These are phyloP conservation scores for Metschnikowia kofuensis DNA, from an alignment of 805 yeast genomes.

Conservation along the genomic window DNA sequence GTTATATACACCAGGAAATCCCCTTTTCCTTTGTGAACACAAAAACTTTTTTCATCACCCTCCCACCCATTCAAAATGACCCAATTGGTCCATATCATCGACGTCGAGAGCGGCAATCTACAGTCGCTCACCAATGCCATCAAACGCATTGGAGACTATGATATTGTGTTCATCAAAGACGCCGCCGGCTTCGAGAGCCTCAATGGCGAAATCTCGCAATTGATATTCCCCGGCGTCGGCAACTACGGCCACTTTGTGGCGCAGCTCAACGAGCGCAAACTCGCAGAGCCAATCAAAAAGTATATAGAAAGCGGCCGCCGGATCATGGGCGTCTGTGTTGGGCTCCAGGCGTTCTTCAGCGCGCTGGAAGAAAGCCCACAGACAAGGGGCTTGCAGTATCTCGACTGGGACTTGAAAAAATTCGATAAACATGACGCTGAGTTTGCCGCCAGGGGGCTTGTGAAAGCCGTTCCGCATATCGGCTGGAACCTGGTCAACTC, in stretches of 20 bases:
- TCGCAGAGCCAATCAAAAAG: conserved; percentile 60
- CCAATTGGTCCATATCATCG: conserved; percentile 61
- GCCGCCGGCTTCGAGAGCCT: conserved; percentile 49
- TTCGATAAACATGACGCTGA: conserved; percentile 47
- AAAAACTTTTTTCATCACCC: not conserved
- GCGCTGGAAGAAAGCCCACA: conserved; percentile 75
- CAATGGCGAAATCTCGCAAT: conserved; percentile 45
- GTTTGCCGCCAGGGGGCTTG: conserved; percentile 25
- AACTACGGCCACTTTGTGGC: conserved; percentile 92
- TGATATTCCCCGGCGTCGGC: conserved; percentile 96
- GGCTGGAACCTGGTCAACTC: conserved; percentile 78
- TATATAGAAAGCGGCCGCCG: conserved; percentile 79
- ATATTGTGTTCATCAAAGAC: conserved; percentile 57
- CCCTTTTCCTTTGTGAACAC: not conserved
- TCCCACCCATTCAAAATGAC: not conserved
- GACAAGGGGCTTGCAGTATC: conserved; percentile 45
- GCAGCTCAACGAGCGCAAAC: conserved; percentile 57
- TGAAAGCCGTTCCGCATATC: conserved; percentile 90
- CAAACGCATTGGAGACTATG: conserved; percentile 64
- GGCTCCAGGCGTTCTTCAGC: conserved; percentile 79
- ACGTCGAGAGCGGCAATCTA: conserved; percentile 91
- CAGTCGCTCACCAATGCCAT: conserved; percentile 89
- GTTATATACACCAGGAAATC: too few relatives aligned
- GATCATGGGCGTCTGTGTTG: conserved; percentile 97
- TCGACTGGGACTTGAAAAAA: conserved; percentile 46